Conservation (phyloP, 1,284 basidiomycete species). For the Melampsora larici-populina region DNA sequence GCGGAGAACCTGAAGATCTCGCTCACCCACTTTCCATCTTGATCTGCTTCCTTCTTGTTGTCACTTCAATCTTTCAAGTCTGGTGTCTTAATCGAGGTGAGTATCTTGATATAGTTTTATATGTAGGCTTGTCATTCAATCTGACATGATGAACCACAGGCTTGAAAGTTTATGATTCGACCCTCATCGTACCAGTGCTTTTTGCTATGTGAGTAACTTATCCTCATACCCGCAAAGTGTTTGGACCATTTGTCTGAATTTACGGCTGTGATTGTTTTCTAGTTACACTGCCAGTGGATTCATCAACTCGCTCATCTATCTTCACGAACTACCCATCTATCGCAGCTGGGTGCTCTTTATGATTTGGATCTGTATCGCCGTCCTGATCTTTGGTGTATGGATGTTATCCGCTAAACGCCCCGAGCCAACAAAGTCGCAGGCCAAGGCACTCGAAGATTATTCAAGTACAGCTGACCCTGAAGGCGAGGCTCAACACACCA, state of each 20-base stretch:
- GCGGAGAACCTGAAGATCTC: constrained; percentile 12
- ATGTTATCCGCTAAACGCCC: constrained; percentile 39
- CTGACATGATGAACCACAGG: constrained; percentile 7
- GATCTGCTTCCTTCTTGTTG: constrained; percentile 72
- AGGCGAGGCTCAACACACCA: constrained; percentile 32
- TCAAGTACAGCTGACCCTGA: constrained; percentile 39
- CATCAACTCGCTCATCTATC: constrained; percentile 42
- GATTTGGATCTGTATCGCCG: constrained; percentile 40
- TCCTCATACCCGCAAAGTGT: not conserved
- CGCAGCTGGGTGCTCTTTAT: constrained; percentile 29
- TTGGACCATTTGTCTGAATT: not conserved
- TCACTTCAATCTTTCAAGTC: constrained; percentile 82
- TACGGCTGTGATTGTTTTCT: not conserved
- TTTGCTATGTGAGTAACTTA: constrained; percentile 50
- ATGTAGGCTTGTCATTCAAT: not conserved
- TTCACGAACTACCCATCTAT: constrained; percentile 38
- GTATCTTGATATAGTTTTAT: constrained; percentile 16
- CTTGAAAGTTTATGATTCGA: constrained; percentile 57
- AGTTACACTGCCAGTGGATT: constrained; percentile 44
- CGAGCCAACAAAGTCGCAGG: not conserved
- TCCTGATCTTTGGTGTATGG: constrained; percentile 38
- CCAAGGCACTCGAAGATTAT: constrained; percentile 19
- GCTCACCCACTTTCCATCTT: constrained; percentile 70
- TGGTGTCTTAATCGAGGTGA: constrained; percentile 81
- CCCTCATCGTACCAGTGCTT: constrained; percentile 69